A percentile compares a stretch with the other conserved stretches of the same genome.
These are phyloP conservation scores for Keithomyces neogunnii DNA, from an alignment of 2,329 filamentous ascomycete species.

Conservation along the genomic window DNA sequence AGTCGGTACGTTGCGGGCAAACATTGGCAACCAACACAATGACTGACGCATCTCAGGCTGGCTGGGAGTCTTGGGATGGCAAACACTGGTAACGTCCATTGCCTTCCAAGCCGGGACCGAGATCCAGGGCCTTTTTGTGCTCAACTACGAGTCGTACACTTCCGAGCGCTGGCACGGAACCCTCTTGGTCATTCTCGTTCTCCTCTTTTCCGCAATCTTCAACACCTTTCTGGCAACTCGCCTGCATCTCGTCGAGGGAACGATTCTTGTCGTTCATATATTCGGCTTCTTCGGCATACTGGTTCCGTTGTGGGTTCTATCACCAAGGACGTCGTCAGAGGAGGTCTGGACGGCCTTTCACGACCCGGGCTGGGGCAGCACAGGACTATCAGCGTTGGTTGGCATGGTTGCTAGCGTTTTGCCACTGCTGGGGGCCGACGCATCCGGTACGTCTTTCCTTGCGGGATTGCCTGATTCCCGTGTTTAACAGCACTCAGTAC, in stretches of 20 bases:
- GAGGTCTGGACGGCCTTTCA: constrained; percentile 34
- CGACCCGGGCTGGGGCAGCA: constrained; percentile 34
- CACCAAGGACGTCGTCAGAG: constrained; percentile 17
- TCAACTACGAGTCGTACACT: constrained; percentile 14
- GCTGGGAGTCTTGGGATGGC: constrained; percentile 40
- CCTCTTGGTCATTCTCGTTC: constrained; percentile 38
- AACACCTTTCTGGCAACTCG: constrained; percentile 38
- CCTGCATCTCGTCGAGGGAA: constrained; percentile 41
- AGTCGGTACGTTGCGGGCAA: not conserved
- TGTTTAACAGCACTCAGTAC: not conserved
- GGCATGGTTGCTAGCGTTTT: constrained; percentile 33
- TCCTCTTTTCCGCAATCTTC: constrained; percentile 37
- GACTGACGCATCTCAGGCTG: constrained; percentile 22
- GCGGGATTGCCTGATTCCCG: not conserved
- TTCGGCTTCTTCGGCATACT: constrained; percentile 24
- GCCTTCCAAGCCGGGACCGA: constrained; percentile 37
- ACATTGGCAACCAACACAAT: no score
- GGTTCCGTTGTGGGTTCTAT: constrained; percentile 23
- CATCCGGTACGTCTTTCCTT: no score
- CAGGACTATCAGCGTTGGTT: constrained; percentile 35
- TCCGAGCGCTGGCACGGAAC: constrained; percentile 38
- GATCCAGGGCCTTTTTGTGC: constrained; percentile 35
- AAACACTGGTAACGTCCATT: constrained; percentile 22
- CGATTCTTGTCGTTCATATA: constrained; percentile 41
- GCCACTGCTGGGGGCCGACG: constrained; percentile 18